Evolutionary conservation across 148 eudicot genomes (phyloP), one percentile per base, ranked within the genome.

Genomic region (Rhododendron williamsianum): DNA sequence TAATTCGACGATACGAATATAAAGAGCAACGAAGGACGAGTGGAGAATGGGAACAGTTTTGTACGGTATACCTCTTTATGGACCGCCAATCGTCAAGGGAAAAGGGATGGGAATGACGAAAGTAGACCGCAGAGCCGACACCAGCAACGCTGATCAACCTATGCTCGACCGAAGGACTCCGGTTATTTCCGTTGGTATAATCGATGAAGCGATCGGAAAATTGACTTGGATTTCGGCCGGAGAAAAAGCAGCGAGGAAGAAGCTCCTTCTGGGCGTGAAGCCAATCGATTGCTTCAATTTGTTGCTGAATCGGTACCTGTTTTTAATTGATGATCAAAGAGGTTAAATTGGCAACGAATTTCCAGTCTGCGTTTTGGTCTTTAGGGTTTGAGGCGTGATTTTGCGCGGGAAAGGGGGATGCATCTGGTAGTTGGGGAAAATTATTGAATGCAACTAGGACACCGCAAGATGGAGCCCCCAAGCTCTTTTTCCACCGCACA

Each of bases 241-340:
- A 96, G 93, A 94, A 96, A 81, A 85, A 96, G 80, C 94, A 79
- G 69, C 97, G 98, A 65, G 98, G 98, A 85, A 95, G 93, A 16
- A 88, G 80, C 23, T 84, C 89, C 80, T 83, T 79, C 51, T 92
- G 96, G 9, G 95, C 90, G 18, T 89, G 93, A 51, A 96, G 91
- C 99, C 99, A 96, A 15, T 95, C 94, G 46, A 95, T 92, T 35
- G 95, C 97, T 90, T 90, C 93, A 49, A 96, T 92, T 77, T 91
- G 84, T 84, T 91, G 81, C 69, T 83, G 81, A n/a, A 96, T 93
- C 48, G 98, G 97, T 79, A 96, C 97, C 99, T 96, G 85, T 84
- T 16, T 21, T 11, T 3, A 1, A 23, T 9, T 58, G 67, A 6
- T 3, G n/a, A 13, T 11, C 18, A 12, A 18, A 36, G 41, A 46